Evolutionary conservation across 1,284 basidiomycete genomes (phyloP), one percentile per base, ranked within the genome.

Genomic region (Lignosus rhinocerotis): DNA sequence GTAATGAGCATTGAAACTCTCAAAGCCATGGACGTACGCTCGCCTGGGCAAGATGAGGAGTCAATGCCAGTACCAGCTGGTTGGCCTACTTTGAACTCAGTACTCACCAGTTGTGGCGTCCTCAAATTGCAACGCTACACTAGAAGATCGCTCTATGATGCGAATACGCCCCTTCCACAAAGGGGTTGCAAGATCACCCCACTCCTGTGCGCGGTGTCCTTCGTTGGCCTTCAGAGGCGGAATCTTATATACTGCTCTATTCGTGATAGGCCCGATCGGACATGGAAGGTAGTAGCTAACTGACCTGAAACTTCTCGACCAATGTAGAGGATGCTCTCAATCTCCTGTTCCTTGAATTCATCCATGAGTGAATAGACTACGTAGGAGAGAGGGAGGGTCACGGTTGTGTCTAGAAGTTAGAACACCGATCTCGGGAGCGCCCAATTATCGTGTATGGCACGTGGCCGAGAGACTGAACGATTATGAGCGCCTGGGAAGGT

Each of bases 101-200:
- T 11, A 68, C 80, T 59, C 65, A 92, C 92, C 92, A 55, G 87
- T 89, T 58, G 83, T 80, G 25, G 77, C 72, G 73, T 94, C 93
- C 70, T 94, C 93, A 59, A 94, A 87, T 57, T 86, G 77, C 56
- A 94, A 73, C 25, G 77, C 73, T 43, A 82, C 85, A 16, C 81
- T 80, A 44, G 77, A 75, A 11, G 82, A 79, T 67, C 84, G 86
- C 73, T 96, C 93, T 44, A 94, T 78, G 64, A 96, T 88, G 51
- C 93, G 81, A 61, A 95, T 75, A n/a, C 94, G 81, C 10, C 94
- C 94, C 71, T 93, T 95, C 94, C 94, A 96, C 19, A 96, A 75
- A 1, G 92, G 92, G 53, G 82, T 72, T 25, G 83, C 83, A 51
- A 94, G 82, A 73, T 94, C 90, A 9, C 93, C 93, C 85, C 92